These are phyloP conservation scores for Knufia fluminis DNA, from an alignment of 2,329 filamentous ascomycete species.

Conservation along the genomic window DNA sequence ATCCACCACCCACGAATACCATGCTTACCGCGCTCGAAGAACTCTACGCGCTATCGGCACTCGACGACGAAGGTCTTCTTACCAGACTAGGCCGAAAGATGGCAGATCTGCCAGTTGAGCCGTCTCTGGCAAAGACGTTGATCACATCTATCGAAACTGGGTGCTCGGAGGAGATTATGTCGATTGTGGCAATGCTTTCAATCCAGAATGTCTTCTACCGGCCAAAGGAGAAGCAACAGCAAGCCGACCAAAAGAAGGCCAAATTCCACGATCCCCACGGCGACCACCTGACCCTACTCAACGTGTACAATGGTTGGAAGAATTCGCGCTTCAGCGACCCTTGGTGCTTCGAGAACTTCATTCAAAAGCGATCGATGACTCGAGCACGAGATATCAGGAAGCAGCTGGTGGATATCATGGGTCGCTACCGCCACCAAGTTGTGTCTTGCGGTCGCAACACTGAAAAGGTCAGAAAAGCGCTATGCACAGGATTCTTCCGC, in stretches of 20 bases:
- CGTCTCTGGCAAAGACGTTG: slow-evolving; percentile 78
- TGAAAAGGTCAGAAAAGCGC: slow-evolving; percentile 72
- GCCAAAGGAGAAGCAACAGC: slow-evolving; percentile 91
- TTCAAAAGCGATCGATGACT: slow-evolving; percentile 81
- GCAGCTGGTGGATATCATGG: slow-evolving; percentile 88
- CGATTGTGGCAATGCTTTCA: slow-evolving; percentile 89
- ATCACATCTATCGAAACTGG: slow-evolving; percentile 78
- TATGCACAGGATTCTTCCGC: slow-evolving; percentile 92
- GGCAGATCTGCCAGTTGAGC: slow-evolving; percentile 98
- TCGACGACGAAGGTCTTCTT: slow-evolving; percentile 90
- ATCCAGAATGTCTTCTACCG: slow-evolving; percentile 84
- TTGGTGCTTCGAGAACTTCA: slow-evolving; percentile 98
- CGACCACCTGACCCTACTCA: slow-evolving; percentile 88
- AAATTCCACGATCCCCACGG: slow-evolving; percentile 95
- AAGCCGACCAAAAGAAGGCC: slow-evolving; percentile 93
- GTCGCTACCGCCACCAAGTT: slow-evolving; percentile 74
- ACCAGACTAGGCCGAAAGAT: slow-evolving; percentile 90
- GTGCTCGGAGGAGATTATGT: slow-evolving; percentile 89
- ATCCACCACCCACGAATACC: slow-evolving; percentile 91
- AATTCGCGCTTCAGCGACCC: slow-evolving; percentile 68
- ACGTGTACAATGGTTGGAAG: slow-evolving; percentile 98
- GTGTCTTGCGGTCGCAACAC: slow-evolving; percentile 82
- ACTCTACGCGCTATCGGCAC: slow-evolving; percentile 78
- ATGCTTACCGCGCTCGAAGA: slow-evolving; percentile 96
- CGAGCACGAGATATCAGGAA: slow-evolving; percentile 86